Conservation (phyloP, 768 basidiomycete genomes). For the Amanita inopinata region DNA sequence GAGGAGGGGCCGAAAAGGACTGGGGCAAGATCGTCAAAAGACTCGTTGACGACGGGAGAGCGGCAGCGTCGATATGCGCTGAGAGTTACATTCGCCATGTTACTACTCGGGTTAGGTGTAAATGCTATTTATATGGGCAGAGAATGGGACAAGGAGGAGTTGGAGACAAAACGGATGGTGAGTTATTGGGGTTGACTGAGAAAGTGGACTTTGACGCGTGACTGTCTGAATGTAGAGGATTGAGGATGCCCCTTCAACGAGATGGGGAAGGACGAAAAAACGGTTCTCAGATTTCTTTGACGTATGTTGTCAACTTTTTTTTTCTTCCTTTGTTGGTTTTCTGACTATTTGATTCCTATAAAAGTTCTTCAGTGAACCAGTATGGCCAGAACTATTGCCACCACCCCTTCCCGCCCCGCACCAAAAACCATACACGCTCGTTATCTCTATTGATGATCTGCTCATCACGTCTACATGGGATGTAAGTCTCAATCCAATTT, state of each 20-base stretch:
- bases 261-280: slow-evolving; percentile 54
- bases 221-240: slow-evolving; percentile 30
- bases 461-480: slow-evolving; percentile 92
- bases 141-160: slow-evolving; percentile 70
- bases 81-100: slow-evolving; percentile 41
- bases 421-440: slow-evolving; percentile 85
- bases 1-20: slow-evolving; percentile 42
- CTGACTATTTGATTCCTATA: background rate
- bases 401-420: slow-evolving; percentile 74
- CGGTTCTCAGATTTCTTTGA: slow-evolving; percentile 61
- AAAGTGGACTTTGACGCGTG: background rate
- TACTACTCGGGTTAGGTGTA: slow-evolving; percentile 46
- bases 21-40: slow-evolving; percentile 71
- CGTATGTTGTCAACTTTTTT: slow-evolving; percentile 29
- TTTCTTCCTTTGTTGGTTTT: background rate
- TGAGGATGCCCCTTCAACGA: slow-evolving; percentile 49
- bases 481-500: slow-evolving; percentile 46
- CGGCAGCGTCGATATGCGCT: slow-evolving; percentile 49
- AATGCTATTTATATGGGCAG: slow-evolving; percentile 62
- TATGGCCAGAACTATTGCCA: slow-evolving; percentile 87
- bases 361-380: slow-evolving; percentile 89
- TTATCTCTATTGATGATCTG: slow-evolving; percentile 87
- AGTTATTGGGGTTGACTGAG: slow-evolving; percentile 15
- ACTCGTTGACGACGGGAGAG: slow-evolving; percentile 73
- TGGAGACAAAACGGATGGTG: slow-evolving; percentile 55